phyloP scores from a whole-genome alignment of 2,329 filamentous ascomycete genomes.

The Xylaria sp. region DNA sequence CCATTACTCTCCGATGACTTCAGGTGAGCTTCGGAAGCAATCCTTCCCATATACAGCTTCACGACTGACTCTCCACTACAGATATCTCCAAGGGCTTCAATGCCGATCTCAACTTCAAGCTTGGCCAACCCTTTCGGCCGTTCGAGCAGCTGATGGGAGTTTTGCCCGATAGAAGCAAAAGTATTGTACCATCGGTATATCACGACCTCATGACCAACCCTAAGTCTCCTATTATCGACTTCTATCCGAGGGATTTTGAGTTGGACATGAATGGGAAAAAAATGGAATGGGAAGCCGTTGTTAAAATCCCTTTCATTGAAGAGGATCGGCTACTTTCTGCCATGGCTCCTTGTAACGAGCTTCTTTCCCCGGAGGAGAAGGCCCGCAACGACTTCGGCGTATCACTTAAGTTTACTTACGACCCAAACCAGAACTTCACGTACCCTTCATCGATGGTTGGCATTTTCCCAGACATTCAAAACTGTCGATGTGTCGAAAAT shows the following conservation, averaged over 20 bases:
- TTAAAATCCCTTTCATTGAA: slow-evolving; percentile 99
- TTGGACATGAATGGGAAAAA: slow-evolving; percentile 99
- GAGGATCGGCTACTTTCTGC: slow-evolving; percentile 85
- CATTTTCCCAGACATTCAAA: slow-evolving; percentile 86
- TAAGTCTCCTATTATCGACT: slow-evolving; percentile 94
- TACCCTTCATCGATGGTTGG: slow-evolving; percentile 91
- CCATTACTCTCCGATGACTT: slow-evolving; percentile 98
- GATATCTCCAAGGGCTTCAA: slow-evolving; percentile 90
- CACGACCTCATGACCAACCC: slow-evolving; percentile 92
- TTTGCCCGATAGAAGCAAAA: slow-evolving; percentile 95
- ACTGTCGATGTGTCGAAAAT: slow-evolving; percentile 94
- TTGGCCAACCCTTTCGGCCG: slow-evolving; percentile 93
- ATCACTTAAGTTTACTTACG: slow-evolving; percentile 91
- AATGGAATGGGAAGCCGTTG: slow-evolving; percentile 99
- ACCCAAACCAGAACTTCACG: slow-evolving; percentile 77
- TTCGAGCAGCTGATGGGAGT: slow-evolving; percentile 99
- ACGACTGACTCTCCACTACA: slow-evolving; percentile 44
- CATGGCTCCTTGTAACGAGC: slow-evolving; percentile 84
- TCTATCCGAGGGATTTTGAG: slow-evolving; percentile 96
- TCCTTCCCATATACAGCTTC: neutral
- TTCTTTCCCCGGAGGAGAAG: slow-evolving; percentile 82
- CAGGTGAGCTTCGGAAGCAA: slow-evolving; percentile 60
- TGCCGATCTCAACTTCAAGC: slow-evolving; percentile 89
- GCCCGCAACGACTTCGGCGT: slow-evolving; percentile 90
- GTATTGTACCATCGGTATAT: slow-evolving; percentile 88